phyloP scores from a whole-genome alignment of 2,329 filamentous ascomycete species.

The Talaromyces sp. region DNA sequence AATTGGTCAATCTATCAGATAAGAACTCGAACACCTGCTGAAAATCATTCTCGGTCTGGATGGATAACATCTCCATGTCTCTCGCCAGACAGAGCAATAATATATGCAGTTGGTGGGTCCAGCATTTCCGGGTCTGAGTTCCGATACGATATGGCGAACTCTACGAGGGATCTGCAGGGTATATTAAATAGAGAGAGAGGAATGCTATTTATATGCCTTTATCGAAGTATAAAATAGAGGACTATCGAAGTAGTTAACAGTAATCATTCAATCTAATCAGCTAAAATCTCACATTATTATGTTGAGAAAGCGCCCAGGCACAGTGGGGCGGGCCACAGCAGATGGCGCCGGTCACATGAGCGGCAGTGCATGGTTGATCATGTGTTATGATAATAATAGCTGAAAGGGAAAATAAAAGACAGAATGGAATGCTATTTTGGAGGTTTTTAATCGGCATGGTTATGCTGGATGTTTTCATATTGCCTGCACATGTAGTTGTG shows the following conservation, averaged over 20 bases:
- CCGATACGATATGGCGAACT: background rate
- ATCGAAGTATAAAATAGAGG: too few relatives aligned
- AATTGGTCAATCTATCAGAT: too few relatives aligned
- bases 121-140: background rate
- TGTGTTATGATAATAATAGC: background rate
- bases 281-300: background rate
- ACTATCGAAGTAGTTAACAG: too few relatives aligned
- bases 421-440: background rate
- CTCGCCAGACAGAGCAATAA: too few relatives aligned
- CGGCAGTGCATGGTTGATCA: background rate
- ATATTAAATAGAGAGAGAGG: background rate
- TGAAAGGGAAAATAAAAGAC: background rate
- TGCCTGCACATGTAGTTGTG: background rate
- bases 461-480: background rate
- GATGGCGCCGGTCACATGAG: background rate
- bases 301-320: background rate
- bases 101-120: too few relatives aligned
- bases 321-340: background rate
- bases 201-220: background rate
- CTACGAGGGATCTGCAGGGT: background rate
- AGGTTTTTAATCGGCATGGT: too few relatives aligned
- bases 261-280: too few relatives aligned
- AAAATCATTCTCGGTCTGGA: too few relatives aligned
- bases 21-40: background rate
- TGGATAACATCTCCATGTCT: too few relatives aligned